A percentile compares a stretch with the other conserved stretches of the same genome.
Conservation (phyloP, 2,329 filamentous ascomycete species). For the Cyclaneusma minus region DNA sequence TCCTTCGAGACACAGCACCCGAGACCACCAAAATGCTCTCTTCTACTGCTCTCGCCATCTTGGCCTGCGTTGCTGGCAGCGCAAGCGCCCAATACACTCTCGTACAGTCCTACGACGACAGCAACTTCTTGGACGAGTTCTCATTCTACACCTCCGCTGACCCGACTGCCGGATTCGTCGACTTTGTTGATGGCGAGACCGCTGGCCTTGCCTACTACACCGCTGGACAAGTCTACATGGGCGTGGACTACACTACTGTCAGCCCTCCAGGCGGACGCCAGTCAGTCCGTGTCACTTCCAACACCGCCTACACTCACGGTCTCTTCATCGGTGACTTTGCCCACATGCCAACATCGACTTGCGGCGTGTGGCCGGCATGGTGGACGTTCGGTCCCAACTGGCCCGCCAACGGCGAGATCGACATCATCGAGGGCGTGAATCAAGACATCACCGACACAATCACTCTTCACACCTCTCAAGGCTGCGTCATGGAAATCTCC, state of each 20-base stretch:
- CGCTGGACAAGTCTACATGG: conserved; percentile 46
- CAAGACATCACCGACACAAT: conserved; percentile 41
- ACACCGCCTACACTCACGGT: conserved; percentile 44
- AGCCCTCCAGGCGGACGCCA: conserved; percentile 34
- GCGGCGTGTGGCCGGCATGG: conserved; percentile 61
- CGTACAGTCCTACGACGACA: conserved; percentile 25
- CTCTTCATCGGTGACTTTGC: conserved; percentile 57
- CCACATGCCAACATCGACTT: conserved; percentile 58
- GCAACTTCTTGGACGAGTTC: conserved; percentile 30
- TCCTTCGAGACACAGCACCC: too few species aligned
- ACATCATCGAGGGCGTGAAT: conserved; percentile 59
- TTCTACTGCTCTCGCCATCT: too few species aligned
- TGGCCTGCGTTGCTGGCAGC: too few species aligned
- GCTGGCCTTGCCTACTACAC: conserved; percentile 40
- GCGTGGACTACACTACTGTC: conserved; percentile 45
- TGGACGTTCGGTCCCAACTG: conserved; percentile 40
- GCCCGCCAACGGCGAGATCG: conserved; percentile 49
- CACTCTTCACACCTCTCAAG: conserved; percentile 40
- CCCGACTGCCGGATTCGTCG: conserved; percentile 51
- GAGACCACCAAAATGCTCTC: too few species aligned
- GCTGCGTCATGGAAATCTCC: conserved; percentile 25
- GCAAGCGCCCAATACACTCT: too few species aligned
- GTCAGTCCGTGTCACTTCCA: conserved; percentile 53
- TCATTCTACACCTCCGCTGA: conserved; percentile 36
- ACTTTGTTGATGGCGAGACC: conserved; percentile 42